Evolutionary conservation across 192 early-diverging fungal genomes (phyloP).

Genomic region (Lunasporangiospora selenospora): DNA sequence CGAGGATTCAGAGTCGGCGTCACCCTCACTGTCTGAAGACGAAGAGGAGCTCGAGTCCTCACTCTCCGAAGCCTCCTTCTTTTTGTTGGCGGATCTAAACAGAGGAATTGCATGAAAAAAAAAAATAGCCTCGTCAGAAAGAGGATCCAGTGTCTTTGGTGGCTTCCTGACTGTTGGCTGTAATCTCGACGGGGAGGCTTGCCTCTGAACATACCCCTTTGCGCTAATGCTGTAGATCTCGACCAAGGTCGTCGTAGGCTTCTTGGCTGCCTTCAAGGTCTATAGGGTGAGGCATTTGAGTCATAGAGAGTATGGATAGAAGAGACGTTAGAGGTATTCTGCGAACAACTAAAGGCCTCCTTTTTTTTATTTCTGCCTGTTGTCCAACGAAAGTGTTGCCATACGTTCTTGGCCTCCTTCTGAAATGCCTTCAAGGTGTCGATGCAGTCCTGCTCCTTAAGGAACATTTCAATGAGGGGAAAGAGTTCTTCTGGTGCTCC

Average conservation of each 20-base stretch:
- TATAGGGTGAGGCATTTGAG: background rate
- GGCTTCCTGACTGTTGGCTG: no score
- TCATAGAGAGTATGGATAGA: background rate
- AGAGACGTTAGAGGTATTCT: background rate
- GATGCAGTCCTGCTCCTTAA: slow-evolving; percentile 44
- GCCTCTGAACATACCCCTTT: no score
- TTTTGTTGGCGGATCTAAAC: no score
- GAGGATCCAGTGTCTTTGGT: no score
- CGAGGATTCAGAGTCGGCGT: slow-evolving; percentile 47
- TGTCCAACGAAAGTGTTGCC: background rate
- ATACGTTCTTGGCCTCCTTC: slow-evolving; percentile 50
- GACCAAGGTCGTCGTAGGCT: slow-evolving; percentile 34
- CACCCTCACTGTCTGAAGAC: slow-evolving; percentile 37
- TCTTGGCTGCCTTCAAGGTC: slow-evolving; percentile 37
- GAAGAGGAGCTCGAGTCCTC: slow-evolving; percentile 26
- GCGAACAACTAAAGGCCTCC: background rate
- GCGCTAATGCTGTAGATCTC: slow-evolving; percentile 26
- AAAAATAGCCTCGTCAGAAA: no score
- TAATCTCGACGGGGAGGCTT: no score
- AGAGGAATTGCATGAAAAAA: no score
- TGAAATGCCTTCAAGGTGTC: slow-evolving; percentile 40
- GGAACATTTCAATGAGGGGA: slow-evolving; percentile 41
- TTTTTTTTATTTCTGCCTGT: background rate
- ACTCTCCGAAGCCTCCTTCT: slow-evolving; percentile 5
- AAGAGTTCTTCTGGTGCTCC: slow-evolving; percentile 44